Evolutionary conservation across 2,329 filamentous ascomycete genomes (phyloP).

Genomic region (Ophiostoma pallidulum): DNA sequence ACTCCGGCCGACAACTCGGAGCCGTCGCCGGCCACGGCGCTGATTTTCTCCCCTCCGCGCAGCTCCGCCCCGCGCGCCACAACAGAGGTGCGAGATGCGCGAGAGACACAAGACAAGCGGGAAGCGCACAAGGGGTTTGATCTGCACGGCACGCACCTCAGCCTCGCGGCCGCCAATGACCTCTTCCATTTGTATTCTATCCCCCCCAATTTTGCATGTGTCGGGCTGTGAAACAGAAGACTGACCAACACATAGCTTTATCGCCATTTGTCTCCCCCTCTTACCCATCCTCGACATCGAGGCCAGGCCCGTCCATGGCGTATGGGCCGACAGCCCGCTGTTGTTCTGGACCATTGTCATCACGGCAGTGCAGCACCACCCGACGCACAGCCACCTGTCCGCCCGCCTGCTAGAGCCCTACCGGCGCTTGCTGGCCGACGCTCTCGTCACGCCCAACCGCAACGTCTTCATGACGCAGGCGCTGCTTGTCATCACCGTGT

Average conservation of each 20-base stretch:
- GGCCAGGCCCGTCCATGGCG: background rate
- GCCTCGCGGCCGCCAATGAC: background rate
- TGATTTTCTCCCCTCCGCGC: background rate
- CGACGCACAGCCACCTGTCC: background rate
- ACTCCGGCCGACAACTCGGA: background rate
- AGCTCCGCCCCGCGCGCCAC: background rate
- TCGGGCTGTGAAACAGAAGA: no score
- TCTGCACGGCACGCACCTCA: background rate
- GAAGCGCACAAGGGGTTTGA: no score
- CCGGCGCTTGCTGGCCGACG: background rate
- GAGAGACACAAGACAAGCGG: no score
- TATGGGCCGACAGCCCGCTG: conserved; percentile 5
- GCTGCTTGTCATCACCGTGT: conserved; percentile 1
- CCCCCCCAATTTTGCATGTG: background rate
- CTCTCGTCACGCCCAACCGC: background rate
- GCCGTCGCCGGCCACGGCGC: background rate
- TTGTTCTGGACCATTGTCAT: conserved; percentile 10
- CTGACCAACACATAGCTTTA: background rate
- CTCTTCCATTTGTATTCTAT: conserved; percentile 2
- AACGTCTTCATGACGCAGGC: conserved; percentile 7
- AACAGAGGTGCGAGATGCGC: no score
- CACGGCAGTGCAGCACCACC: conserved; percentile 5
- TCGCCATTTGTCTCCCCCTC: background rate
- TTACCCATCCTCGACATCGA: conserved; percentile 5
- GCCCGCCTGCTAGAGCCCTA: background rate